Conservation (phyloP, 148 eudicot genomes). For the Arctostaphylos glauca region DNA sequence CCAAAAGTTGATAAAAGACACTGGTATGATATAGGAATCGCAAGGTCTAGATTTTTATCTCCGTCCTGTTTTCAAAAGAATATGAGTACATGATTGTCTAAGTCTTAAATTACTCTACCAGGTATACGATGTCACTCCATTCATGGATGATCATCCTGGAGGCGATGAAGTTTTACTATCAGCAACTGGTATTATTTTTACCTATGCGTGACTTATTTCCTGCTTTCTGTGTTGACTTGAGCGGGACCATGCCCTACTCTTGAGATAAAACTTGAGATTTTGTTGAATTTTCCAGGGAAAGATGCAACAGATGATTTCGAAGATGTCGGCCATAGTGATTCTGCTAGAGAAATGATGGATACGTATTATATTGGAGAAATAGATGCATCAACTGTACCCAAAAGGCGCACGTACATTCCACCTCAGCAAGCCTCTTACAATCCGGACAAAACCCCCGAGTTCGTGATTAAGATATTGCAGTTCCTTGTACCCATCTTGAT, state of each 20-base stretch:
- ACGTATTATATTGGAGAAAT: slow-evolving; percentile 67
- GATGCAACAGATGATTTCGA: slow-evolving; percentile 86
- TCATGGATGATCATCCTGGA: slow-evolving; percentile 98
- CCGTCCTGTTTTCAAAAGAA: neutral
- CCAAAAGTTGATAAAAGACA: neutral
- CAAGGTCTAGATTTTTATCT: neutral
- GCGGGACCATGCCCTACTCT: neutral
- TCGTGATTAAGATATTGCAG: slow-evolving; percentile 68
- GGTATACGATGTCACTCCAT: slow-evolving; percentile 89
- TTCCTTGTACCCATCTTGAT: slow-evolving; percentile 71
- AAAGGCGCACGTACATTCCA: slow-evolving; percentile 40
- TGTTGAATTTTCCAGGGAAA: slow-evolving; percentile 45
- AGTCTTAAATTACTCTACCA: slow-evolving; percentile 25
- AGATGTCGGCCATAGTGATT: slow-evolving; percentile 79
- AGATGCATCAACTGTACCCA: slow-evolving; percentile 52
- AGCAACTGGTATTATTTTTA: slow-evolving; percentile 60
- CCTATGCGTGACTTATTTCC: neutral
- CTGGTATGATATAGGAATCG: neutral
- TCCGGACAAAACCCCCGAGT: slow-evolving; percentile 58
- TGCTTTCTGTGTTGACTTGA: neutral
- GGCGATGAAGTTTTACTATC: slow-evolving; percentile 89
- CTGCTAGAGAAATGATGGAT: slow-evolving; percentile 67
- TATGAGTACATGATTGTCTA: neutral
- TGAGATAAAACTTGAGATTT: neutral
- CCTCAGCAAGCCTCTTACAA: slow-evolving; percentile 49